Percentiles rank a stretch among this genome's conserved stretches.
Conservation (phyloP, 192 early-diverging fungal species). For the Entomortierella beljakovae region DNA sequence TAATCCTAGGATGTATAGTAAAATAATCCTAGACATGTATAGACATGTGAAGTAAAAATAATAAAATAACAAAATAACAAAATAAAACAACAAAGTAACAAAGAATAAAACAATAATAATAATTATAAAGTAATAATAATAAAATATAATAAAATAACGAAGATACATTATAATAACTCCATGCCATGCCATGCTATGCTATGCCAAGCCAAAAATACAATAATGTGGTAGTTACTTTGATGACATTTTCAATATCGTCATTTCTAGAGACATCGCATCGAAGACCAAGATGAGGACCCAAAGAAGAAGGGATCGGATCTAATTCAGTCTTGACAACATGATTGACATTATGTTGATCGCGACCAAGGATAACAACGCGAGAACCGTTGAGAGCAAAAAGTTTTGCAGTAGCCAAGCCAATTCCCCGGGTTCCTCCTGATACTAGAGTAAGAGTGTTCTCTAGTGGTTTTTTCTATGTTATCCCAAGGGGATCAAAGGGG, state of each 20-base stretch:
- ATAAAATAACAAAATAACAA: no score
- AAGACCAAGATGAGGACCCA: constrained; percentile 40
- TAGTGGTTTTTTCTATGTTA: constrained; percentile 14
- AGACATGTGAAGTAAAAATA: no score
- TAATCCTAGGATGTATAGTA: no score
- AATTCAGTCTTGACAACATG: constrained; percentile 31
- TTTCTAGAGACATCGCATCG: constrained; percentile 60
- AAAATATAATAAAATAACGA: not conserved
- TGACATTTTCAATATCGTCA: constrained; percentile 44
- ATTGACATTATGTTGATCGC: constrained; percentile 53
- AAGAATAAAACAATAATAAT: no score
- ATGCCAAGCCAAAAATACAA: constrained; percentile 4
- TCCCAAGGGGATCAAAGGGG: not conserved
- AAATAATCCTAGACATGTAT: no score
- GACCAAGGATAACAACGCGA: constrained; percentile 66
- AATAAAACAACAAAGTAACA: no score
- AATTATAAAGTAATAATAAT: not conserved
- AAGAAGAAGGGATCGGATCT: constrained; percentile 32
- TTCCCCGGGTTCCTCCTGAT: constrained; percentile 84
- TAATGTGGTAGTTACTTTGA: constrained; percentile 62
- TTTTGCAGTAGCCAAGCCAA: constrained; percentile 74
- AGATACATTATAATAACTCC: no score
- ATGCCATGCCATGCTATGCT: no score
- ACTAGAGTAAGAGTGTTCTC: constrained; percentile 53
- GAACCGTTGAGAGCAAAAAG: constrained; percentile 71